Evolutionary conservation across 2,329 filamentous ascomycete genomes (phyloP).

Genomic region (Cryphonectria naterciae): DNA sequence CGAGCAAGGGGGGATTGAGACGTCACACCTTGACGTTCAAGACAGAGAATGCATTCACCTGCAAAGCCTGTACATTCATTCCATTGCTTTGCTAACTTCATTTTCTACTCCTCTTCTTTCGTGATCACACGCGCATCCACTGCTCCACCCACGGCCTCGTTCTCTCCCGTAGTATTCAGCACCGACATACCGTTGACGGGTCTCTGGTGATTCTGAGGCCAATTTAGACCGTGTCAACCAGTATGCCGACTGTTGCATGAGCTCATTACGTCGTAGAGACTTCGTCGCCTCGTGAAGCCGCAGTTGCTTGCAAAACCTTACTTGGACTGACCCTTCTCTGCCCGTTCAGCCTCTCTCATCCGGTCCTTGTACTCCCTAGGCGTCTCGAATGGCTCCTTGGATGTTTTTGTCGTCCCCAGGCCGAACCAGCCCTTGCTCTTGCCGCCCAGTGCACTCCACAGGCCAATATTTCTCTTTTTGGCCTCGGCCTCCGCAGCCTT

Average conservation of each 20-base stretch:
- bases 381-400: constrained; percentile 64
- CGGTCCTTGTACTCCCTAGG: constrained; percentile 84
- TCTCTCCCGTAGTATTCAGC: neutral
- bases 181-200: neutral
- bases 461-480: constrained; percentile 65
- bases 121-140: neutral
- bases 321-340: constrained; percentile 34
- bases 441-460: constrained; percentile 67
- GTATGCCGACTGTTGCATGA: neutral
- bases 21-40: neutral
- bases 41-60: neutral
- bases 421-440: constrained; percentile 50
- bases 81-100: neutral
- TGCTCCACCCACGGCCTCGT: neutral
- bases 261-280: neutral
- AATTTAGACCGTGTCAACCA: neutral
- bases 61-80: neutral
- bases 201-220: neutral
- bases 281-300: neutral
- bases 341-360: constrained; percentile 39
- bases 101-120: neutral
- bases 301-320: neutral
- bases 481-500: constrained; percentile 68
- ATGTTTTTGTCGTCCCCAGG: constrained; percentile 21
- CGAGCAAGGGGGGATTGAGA: neutral